Base-by-base conservation (phyloP, 2,329 filamentous ascomycete genomes). In the Exophiala sp. region DNA sequence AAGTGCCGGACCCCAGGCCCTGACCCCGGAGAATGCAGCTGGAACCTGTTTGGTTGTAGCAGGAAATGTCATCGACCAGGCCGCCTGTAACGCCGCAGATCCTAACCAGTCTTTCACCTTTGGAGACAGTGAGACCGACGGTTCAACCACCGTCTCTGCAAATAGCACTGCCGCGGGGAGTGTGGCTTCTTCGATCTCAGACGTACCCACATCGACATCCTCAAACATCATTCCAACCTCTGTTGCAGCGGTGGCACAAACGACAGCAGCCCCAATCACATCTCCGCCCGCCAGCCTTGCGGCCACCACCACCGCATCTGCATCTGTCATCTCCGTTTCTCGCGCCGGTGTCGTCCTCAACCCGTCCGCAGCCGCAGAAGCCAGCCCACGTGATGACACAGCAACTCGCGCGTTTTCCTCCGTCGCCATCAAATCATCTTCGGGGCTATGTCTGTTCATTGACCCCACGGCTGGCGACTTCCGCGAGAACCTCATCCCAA, bases 21-120 rank as follows among this genome's bases (percentile, higher is more conserved):
- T 59, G 12, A 38, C 47, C 9, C 56, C 54, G 2, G 36, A 39
- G 11, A 59, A 59, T 38, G 32, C 48, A 10, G 20, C 56, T 47
- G 56, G 56, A 21, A 54, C 40, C 40, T 59, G 56, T 38, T 48
- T 59, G 35, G 50, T 53, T 2, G 56, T 57, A 4, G 54, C 24
- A 12, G 48, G 53, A 39, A 42, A 33, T 8, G 49, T 57, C 7
- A 38, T 59, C 47, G 56, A 59, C 47, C 51, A 57, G 9, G 54
- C 53, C 7, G 39, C 49, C 18, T 59, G 56, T 43, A 43, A 49
- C 16, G 8, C 48, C 8, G 49, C 42, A 34, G 56, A 59, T 24
- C 10, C 44, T 12, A 44, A 39, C 12, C 56, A 59, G 24, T 53
- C 48, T 1, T 59, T 59, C 39, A 56, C 43, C 16, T 57, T 59